Percentiles rank a stretch among this genome's conserved stretches.
phyloP scores from a whole-genome alignment of 495 filamentous ascomycete genomes.

The Penicillium psychrofluorescens region DNA sequence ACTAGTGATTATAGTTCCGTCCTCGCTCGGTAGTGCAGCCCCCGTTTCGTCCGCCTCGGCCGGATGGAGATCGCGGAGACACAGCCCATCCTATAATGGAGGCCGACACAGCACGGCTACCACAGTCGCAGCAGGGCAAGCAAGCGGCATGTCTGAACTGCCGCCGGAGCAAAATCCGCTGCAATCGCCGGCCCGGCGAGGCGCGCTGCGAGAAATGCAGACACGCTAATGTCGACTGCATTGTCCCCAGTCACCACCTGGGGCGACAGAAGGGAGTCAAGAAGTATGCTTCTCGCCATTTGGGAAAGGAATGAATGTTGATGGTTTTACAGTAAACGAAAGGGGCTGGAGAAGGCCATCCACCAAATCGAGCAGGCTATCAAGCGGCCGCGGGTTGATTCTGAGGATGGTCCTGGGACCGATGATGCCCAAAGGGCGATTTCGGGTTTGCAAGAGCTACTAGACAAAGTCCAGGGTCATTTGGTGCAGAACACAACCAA shows the following conservation, averaged over 20 bases:
- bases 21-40: no score
- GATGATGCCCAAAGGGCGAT: slow-evolving; percentile 48
- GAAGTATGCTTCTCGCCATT: slow-evolving; percentile 44
- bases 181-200: slow-evolving; percentile 44
- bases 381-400: slow-evolving; percentile 48
- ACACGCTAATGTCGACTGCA: slow-evolving; percentile 49
- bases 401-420: slow-evolving; percentile 19
- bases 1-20: no score
- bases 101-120: slow-evolving; percentile 1
- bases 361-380: slow-evolving; percentile 68
- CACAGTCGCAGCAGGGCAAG: slow-evolving; percentile 19
- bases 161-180: slow-evolving; percentile 61
- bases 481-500: slow-evolving; percentile 20
- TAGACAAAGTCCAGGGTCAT: slow-evolving; percentile 39
- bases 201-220: slow-evolving; percentile 55
- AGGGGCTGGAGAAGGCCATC: slow-evolving; percentile 64
- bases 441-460: slow-evolving; percentile 46
- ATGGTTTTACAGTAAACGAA: slow-evolving; percentile 52
- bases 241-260: slow-evolving; percentile 60
- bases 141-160: slow-evolving; percentile 63
- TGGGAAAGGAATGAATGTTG: background rate
- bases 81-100: slow-evolving; percentile 7
- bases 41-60: no score
- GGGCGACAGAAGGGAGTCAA: slow-evolving; percentile 69
- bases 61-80: background rate